These are phyloP conservation scores for Pythium phragmiticola DNA, from an alignment of 352 stramenopile species.

Conservation along the genomic window DNA sequence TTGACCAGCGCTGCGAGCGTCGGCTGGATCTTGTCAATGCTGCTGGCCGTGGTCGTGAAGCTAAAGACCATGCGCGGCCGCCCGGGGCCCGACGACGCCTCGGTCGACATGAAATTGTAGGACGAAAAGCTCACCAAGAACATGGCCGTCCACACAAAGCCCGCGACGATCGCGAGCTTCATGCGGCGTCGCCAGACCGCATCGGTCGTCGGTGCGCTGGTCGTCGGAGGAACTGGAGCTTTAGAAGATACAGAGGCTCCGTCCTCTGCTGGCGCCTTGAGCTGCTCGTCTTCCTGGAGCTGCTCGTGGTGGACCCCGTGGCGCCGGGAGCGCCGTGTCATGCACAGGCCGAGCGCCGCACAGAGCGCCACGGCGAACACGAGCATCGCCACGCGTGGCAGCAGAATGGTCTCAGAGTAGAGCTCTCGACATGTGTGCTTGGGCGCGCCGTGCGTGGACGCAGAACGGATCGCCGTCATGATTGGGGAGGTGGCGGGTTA, in stretches of 20 bases:
- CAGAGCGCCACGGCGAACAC: constrained; percentile 27
- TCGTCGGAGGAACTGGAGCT: background rate
- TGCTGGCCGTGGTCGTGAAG: constrained; percentile 46
- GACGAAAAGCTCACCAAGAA: constrained; percentile 42
- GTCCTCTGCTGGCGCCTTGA: constrained; percentile 21
- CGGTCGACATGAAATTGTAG: constrained; percentile 26
- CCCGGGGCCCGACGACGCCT: constrained; percentile 20
- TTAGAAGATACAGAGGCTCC: no score
- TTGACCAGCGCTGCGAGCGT: constrained; percentile 41
- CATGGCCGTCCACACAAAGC: constrained; percentile 37
- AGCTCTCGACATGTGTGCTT: constrained; percentile 25
- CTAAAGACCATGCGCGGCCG: constrained; percentile 53
- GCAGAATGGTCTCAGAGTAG: constrained; percentile 42
- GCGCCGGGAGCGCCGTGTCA: constrained; percentile 13
- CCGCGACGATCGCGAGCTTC: constrained; percentile 27
- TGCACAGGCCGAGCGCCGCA: constrained; percentile 14
- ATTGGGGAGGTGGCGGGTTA: no score
- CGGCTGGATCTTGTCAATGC: constrained; percentile 37
- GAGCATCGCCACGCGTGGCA: constrained; percentile 40
- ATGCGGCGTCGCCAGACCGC: constrained; percentile 24
- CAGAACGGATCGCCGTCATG: no score
- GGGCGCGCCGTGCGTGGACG: background rate
- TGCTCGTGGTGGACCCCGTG: background rate
- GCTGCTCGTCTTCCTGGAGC: background rate
- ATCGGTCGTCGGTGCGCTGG: background rate